These are phyloP conservation scores for Plectranthus barbatus DNA, from an alignment of 257 asterid species.

Conservation along the genomic window DNA sequence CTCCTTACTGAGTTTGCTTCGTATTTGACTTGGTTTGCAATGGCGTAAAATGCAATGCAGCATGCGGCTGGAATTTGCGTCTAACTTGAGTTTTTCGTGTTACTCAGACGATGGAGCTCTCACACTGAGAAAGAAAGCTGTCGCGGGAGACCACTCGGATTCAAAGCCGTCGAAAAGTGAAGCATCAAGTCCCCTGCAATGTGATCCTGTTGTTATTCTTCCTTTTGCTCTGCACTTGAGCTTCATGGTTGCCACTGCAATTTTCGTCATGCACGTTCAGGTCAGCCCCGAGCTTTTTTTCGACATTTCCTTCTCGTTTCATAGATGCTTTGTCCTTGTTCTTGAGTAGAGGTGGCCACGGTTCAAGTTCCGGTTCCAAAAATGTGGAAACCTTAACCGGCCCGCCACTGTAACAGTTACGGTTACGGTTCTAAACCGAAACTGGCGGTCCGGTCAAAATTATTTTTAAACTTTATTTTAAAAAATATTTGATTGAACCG, in stretches of 20 bases:
- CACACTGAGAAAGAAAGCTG: slow-evolving; percentile 41
- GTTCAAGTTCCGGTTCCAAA: no score
- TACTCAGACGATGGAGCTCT: slow-evolving; percentile 29
- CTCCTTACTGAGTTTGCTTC: no score
- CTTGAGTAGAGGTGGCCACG: no score
- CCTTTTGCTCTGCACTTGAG: slow-evolving; percentile 73
- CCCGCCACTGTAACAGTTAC: no score
- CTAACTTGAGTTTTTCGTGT: slow-evolving; percentile 15
- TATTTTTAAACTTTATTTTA: no score
- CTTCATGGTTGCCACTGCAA: slow-evolving; percentile 78
- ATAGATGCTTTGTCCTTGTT: not conserved
- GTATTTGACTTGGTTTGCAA: no score
- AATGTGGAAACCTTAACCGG: no score
- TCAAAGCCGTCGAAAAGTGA: slow-evolving; percentile 24
- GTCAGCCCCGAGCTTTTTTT: slow-evolving; percentile 27
- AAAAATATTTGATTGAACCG: no score
- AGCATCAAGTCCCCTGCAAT: slow-evolving; percentile 14
- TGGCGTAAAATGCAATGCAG: no score
- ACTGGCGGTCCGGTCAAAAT: no score
- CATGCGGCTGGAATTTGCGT: not conserved
- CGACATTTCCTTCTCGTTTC: not conserved
- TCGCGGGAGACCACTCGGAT: slow-evolving; percentile 18
- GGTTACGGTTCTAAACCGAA: no score
- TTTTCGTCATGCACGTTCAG: slow-evolving; percentile 91
- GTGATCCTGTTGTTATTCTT: slow-evolving; percentile 46